These are phyloP conservation scores for Populus nigra DNA, from an alignment of 345 rosid species.

Conservation along the genomic window DNA sequence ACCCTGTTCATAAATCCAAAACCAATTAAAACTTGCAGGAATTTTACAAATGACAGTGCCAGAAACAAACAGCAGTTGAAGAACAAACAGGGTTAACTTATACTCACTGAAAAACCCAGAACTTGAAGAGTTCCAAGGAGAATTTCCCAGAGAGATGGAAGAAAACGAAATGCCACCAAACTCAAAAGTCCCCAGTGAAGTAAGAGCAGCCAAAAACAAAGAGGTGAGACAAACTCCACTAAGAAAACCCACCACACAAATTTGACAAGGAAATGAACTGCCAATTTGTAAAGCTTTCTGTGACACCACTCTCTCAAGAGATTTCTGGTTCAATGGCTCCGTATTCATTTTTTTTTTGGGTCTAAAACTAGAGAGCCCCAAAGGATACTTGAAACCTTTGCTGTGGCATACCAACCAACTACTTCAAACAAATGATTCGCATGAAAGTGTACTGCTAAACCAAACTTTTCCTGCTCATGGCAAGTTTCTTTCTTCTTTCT, in stretches of 20 bases:
- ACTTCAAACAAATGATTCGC: constrained; percentile 21
- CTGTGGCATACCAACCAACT: constrained; percentile 15
- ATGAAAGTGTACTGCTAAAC: constrained; percentile 14
- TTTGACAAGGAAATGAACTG: constrained; percentile 82
- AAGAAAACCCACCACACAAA: constrained; percentile 84
- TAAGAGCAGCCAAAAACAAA: constrained; percentile 73
- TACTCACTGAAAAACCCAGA: constrained; percentile 53
- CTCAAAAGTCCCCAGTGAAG: constrained; percentile 64
- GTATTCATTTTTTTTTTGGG: constrained; percentile 17
- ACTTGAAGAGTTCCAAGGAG: constrained; percentile 65
- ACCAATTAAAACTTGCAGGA: neutral
- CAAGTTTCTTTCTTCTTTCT: neutral
- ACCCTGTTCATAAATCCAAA: neutral
- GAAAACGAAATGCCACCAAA: constrained; percentile 54
- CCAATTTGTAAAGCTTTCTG: constrained; percentile 84
- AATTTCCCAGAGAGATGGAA: constrained; percentile 36
- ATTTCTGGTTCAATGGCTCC: constrained; percentile 61
- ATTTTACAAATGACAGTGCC: neutral
- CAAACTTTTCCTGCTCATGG: neutral
- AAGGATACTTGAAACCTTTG: neutral
- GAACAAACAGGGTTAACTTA: neutral
- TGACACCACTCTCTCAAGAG: constrained; percentile 74
- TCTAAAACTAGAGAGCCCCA: neutral
- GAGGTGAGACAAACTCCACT: constrained; percentile 86
- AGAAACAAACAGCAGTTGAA: neutral